Evolutionary conservation across 768 basidiomycete genomes (phyloP).

Genomic region (Suillus discolor): DNA sequence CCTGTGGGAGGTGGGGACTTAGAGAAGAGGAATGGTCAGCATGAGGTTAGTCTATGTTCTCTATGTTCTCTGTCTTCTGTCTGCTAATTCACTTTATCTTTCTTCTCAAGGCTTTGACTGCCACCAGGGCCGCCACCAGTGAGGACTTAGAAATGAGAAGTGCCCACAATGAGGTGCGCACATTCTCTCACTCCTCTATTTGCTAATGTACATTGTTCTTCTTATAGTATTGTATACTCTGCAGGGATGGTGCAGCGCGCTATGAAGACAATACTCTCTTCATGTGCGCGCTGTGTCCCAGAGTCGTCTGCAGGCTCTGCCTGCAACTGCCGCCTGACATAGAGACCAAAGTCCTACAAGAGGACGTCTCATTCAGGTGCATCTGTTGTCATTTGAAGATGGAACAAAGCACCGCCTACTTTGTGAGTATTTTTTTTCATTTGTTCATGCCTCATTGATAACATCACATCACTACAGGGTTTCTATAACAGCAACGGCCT

Average conservation of each 20-base stretch:
- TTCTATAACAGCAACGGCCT: background rate
- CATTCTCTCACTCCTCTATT: background rate
- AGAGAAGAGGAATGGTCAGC: background rate
- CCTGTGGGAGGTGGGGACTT: background rate
- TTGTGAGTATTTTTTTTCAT: background rate
- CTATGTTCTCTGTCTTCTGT: too few species aligned
- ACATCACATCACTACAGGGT: background rate
- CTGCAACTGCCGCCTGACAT: background rate
- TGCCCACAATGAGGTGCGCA: background rate
- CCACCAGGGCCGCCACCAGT: background rate
- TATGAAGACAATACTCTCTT: background rate
- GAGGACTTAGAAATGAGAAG: too few species aligned
- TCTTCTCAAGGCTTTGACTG: background rate
- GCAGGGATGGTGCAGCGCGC: background rate
- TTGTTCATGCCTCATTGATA: background rate
- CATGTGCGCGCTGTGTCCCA: background rate
- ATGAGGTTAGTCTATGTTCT: background rate
- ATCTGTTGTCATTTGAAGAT: background rate
- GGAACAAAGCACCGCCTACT: background rate
- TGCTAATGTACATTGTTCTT: background rate
- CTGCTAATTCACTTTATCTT: too few species aligned
- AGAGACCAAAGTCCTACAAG: background rate
- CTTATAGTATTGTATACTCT: background rate
- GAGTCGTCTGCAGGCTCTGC: background rate
- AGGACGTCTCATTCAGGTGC: background rate